Evolutionary conservation across 306 rosid genomes (phyloP), one percentile per base, ranked within the genome.

Genomic region (Vicia villosa): DNA sequence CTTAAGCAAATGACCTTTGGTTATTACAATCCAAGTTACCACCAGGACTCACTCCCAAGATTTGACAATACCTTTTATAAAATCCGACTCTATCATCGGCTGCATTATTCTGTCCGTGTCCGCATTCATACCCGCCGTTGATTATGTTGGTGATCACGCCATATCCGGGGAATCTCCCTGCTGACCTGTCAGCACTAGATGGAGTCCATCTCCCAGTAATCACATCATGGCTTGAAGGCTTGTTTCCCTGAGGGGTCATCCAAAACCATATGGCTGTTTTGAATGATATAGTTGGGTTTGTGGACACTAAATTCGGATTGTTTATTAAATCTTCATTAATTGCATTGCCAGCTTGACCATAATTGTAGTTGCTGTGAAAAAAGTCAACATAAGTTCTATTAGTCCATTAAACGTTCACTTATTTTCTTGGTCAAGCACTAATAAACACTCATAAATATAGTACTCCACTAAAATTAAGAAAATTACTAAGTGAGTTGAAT

Each of bases 241-340:
- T 89, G 72, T 79, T 84, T 38, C 46, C 77, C 21, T 87, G 92
- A 21, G 86, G 49, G 7, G 90, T 89, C 92, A 89, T 87, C 96
- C 96, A 89, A 43, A 89, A 89, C 96, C 92, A 89, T 6, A 89
- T 5, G 10, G 92, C 92, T 8, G 92, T 75, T 68, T 77, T 89
- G 80, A 89, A 89, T 8, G 96, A 73, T 5, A 81, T 63, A 0
- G 43, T 43, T 4, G 92, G 20, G 40, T 85, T 59, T 3, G 86
- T 70, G 5, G 89, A 79, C 0, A 89, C 92, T 5, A 75, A 46
- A 38, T 87, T 86, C 0, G 96, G 96, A 70, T 83, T 71, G 80
- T 66, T 78, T 6, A 85, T 11, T 20, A 89, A 63, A 46, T 83
- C 81, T 63, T 16, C 15, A 0, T 22, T 14, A 1, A 87, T 56